phyloP scores from a whole-genome alignment of 2,329 filamentous ascomycete species.

The Hymenoscyphus salicellus region DNA sequence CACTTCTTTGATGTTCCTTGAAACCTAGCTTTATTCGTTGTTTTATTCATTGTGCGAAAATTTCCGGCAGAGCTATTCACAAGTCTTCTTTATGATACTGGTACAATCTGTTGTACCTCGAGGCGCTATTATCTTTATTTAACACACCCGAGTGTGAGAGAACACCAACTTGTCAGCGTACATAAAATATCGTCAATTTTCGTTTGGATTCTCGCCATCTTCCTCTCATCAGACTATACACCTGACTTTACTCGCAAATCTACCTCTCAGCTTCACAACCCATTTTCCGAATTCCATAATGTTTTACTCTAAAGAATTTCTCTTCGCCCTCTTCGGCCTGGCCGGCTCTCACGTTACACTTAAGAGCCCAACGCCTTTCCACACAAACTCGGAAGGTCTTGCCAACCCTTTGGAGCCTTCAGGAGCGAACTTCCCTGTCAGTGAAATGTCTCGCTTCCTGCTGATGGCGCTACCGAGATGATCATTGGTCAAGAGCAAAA shows the following conservation, averaged over 20 bases:
- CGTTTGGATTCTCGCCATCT: not conserved
- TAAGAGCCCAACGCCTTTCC: not conserved
- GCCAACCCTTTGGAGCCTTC: slow-evolving; percentile 2
- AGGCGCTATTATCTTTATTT: not conserved
- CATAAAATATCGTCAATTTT: not conserved
- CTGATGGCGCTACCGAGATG: not conserved
- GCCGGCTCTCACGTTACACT: not conserved
- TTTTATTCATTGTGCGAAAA: not conserved
- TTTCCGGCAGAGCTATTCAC: not conserved
- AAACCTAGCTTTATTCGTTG: not conserved
- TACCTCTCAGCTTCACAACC: not conserved
- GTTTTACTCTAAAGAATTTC: not conserved
- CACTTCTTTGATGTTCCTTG: not conserved
- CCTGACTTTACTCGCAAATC: no score
- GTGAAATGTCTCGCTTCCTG: not conserved
- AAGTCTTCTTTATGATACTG: not conserved
- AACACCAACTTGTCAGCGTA: not conserved
- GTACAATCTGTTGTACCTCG: not conserved
- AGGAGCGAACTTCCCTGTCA: slow-evolving; percentile 2
- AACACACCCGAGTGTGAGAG: not conserved
- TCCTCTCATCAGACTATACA: not conserved
- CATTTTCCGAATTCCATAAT: not conserved
- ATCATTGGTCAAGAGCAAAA: not conserved
- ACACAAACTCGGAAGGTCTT: not conserved
- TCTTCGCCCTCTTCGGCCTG: not conserved